Evolutionary conservation across 2,329 filamentous ascomycete species (phyloP), one percentile per base, ranked within the genome.

Genomic region (Hypoxylon sp.): DNA sequence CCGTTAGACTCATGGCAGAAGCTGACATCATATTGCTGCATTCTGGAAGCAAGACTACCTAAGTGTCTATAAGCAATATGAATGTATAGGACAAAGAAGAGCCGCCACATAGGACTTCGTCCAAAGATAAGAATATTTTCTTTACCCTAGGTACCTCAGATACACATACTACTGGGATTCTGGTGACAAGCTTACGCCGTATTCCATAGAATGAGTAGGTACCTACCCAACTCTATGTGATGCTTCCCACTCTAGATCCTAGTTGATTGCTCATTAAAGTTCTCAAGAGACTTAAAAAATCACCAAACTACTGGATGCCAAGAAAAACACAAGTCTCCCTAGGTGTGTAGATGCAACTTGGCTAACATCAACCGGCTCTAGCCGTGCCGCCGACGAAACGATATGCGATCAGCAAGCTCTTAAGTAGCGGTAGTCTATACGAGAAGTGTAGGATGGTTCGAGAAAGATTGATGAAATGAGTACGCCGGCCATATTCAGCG

Each of bases 401-500:
- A 61, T 72, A 60, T 48, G 72, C 23, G 41, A 60, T 70, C 6
- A 70, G 67, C 7, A 74, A 73, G 50, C 65, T 76, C n/a, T 51
- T 73, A 17, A 41, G 56, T 2, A 74, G 77, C 34, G 69, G 75
- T 34, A 76, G 65, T 4, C 51, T 65, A 2, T 69, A 59, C 67
- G 74, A 61, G 75, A 79, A 60, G 36, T 76, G 74, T 53, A 63
- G n/a, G 56, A 14, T 30, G 79, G 56, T 68, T 69, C 5, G 72
- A 70, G 43, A 74, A 77, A 51, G 70, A n/a, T 77, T n/a, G 73
- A 76, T 9, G 59, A 72, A 45, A 71, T 78, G 23, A 45, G 38
- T 23, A 41, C n/a, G 38, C 38, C 17, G 5, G 30, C 36, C n/a
- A 58, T 32, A 28, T 19, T 9, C 2, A 19, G 30, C 13, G 9